These are phyloP conservation scores for Fraxinus sp. DNA, from an alignment of 305 asterid species.

Conservation along the genomic window DNA sequence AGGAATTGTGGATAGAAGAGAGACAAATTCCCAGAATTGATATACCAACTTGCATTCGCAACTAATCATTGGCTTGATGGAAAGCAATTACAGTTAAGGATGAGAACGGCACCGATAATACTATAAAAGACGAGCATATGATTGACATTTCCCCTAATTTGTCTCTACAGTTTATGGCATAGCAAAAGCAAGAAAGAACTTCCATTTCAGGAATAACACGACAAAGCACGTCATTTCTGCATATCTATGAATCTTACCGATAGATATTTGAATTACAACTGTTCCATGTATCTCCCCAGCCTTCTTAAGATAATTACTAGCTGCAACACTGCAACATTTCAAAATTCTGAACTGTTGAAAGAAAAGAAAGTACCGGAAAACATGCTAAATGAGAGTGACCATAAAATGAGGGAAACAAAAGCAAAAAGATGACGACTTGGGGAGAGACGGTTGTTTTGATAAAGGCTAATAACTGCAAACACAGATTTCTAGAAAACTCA, in stretches of 20 bases:
- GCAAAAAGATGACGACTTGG: not conserved
- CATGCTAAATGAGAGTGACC: not conserved
- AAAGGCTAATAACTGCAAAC: not conserved
- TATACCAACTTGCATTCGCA: not conserved
- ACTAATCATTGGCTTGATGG: not conserved
- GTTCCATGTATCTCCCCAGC: constrained; percentile 80
- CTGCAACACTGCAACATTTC: constrained; percentile 57
- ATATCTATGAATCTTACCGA: constrained; percentile 48
- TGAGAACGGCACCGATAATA: not conserved
- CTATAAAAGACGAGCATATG: not conserved
- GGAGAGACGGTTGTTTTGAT: not conserved
- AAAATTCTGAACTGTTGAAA: not conserved
- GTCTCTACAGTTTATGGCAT: not conserved
- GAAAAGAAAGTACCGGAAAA: not conserved
- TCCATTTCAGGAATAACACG: not conserved
- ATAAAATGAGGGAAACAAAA: not conserved
- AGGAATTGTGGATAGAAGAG: not conserved
- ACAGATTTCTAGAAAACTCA: not conserved
- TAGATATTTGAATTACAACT: constrained; percentile 63
- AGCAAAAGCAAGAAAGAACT: not conserved
- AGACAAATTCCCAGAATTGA: not conserved
- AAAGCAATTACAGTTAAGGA: not conserved
- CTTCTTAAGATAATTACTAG: constrained; percentile 67
- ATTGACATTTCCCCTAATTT: not conserved
- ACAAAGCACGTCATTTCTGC: not conserved